Evolutionary conservation across 305 asterid genomes (phyloP).

Genomic region (Lippia alba): DNA sequence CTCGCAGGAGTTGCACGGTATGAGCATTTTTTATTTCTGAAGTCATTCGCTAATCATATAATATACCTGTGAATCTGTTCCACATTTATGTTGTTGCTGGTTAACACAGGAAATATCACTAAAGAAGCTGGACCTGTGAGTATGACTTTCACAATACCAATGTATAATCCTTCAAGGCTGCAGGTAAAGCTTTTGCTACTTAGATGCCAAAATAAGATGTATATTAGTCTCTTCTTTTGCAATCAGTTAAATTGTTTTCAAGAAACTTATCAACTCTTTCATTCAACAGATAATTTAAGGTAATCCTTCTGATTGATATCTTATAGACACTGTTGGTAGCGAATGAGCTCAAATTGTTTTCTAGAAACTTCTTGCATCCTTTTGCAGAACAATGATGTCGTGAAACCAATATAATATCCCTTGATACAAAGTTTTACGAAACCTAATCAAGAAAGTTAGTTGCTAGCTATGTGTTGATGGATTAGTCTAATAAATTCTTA

Average conservation of each 20-base stretch:
- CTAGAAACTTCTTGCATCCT: not conserved
- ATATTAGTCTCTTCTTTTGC: not conserved
- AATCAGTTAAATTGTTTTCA: not conserved
- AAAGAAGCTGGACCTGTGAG: conserved; percentile 99
- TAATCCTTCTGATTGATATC: no score
- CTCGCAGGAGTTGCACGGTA: conserved; percentile 96
- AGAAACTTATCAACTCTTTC: no score
- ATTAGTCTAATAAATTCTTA: conserved; percentile 25
- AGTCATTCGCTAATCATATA: conserved; percentile 10
- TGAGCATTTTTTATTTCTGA: conserved; percentile 8
- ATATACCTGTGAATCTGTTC: conserved; percentile 5
- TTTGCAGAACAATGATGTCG: no score
- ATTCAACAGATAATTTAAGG: no score
- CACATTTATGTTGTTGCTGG: conserved; percentile 17
- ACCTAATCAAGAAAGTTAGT: not conserved
- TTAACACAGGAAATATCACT: conserved; percentile 78
- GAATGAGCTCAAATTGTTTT: not conserved
- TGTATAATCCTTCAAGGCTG: conserved; percentile 96
- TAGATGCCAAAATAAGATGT: not conserved
- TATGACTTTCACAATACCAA: conserved; percentile 96
- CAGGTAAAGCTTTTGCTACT: conserved; percentile 59
- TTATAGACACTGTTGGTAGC: no score
- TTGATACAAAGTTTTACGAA: not conserved
- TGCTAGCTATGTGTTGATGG: conserved; percentile 12
- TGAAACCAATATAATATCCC: not conserved